These are phyloP conservation scores for Recurvomyces mirabilis DNA, from an alignment of 495 filamentous ascomycete species.

Conservation along the genomic window DNA sequence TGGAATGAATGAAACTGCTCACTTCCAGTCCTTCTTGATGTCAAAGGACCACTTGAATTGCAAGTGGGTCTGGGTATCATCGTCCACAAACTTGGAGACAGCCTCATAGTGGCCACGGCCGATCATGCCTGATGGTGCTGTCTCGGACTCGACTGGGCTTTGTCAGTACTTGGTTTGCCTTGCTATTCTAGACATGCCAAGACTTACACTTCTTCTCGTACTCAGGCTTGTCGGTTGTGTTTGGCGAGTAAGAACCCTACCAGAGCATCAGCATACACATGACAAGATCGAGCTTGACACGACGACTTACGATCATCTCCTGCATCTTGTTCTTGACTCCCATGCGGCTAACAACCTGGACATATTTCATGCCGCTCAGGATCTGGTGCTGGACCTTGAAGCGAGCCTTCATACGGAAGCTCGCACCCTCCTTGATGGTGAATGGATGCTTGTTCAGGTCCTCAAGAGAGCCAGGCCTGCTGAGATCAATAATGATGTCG, in stretches of 20 bases:
- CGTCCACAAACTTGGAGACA: conserved; percentile 77
- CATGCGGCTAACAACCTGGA: conserved; percentile 84
- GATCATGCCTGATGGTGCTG: conserved; percentile 81
- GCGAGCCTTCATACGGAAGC: conserved; percentile 80
- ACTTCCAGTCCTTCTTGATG: conserved; percentile 79
- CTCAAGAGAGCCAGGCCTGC: conserved; percentile 48
- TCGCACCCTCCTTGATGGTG: conserved; percentile 88
- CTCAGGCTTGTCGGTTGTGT: conserved; percentile 65
- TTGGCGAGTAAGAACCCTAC: conserved; percentile 79
- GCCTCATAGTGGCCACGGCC: conserved; percentile 79
- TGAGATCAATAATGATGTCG: conserved; percentile 78
- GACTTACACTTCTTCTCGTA: conserved; percentile 86
- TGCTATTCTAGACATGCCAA: too few species aligned
- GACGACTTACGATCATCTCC: conserved; percentile 95
- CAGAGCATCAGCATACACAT: conserved; percentile 1
- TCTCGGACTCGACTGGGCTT: conserved; percentile 65
- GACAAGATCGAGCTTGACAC: conserved; percentile 11
- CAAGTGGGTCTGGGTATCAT: conserved; percentile 76
- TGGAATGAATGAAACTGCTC: too few species aligned
- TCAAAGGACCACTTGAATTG: conserved; percentile 90
- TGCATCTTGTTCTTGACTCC: conserved; percentile 76
- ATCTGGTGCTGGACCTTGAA: conserved; percentile 97
- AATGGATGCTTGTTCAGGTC: conserved; percentile 79
- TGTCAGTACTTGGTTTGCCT: not conserved
- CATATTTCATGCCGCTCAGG: conserved; percentile 83